Base-by-base conservation (phyloP, 805 yeast genomes). In the Wickerhamomyces alni region DNA sequence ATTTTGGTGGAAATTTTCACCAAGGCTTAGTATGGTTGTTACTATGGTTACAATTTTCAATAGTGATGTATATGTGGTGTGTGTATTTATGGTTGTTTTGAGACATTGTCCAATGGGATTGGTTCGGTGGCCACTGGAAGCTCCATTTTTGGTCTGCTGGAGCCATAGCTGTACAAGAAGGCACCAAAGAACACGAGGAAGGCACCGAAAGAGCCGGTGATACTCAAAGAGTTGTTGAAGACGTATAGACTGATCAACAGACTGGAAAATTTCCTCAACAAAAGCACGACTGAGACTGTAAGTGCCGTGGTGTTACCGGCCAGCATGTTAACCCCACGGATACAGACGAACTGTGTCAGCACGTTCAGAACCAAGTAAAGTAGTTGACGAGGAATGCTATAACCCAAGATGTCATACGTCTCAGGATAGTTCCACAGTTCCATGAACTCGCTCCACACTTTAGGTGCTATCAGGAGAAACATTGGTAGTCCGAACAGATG, bases 251-350 rank as follows among this genome's bases (percentile, higher is more conserved):
- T 79, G 17, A 84, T 47, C 27, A 76, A 37, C 43, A 85, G 60
- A 40, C 86, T 78, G 9, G 70, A 57, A 43, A 82, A 74, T 56
- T 82, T 80, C 35, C 93, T 67, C 10, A 82, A 56, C 27, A 80
- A 64, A 19, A 83, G 62, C 1, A 79, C 73, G 11, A 84, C 73
- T 0, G 80, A 70, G 2, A 83, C 73, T 0, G 86, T 78, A 32
- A 84, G 55, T 0, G 89, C 82, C n/a, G 74, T 65, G 1, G 80
- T 69, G 8, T 56, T 56, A 16, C 82, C 75, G 0, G 80, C 77
- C 18, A 84, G 61, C 50, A 65, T 66, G 51, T 79, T 81, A 11
- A 83, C 91, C 5, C 91, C 88, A 11, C 74, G 60, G 2, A 80
- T 75, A 52, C 94, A 84, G 4, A 77, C 37, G 46, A 72, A 67